These are phyloP conservation scores for Carex kokanica DNA, from an alignment of 176 grass and related monocot species.

Conservation along the genomic window DNA sequence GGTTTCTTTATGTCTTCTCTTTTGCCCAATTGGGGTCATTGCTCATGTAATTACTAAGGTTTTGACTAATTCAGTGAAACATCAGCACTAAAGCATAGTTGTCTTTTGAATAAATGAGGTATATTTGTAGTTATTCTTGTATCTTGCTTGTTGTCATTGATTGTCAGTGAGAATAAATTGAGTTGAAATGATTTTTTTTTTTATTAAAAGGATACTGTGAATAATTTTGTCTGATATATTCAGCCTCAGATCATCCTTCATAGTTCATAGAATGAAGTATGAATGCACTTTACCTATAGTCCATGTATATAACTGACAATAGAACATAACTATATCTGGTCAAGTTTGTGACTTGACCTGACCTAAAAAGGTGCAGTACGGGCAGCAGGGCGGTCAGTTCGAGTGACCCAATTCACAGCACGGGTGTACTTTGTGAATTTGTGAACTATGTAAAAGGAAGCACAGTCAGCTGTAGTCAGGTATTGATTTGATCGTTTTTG, in stretches of 20 bases:
- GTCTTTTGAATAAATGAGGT: conserved; percentile 1
- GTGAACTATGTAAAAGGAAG: not conserved
- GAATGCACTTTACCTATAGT: not conserved
- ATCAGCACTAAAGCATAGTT: conserved; percentile 17
- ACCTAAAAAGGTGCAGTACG: not conserved
- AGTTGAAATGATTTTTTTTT: not conserved
- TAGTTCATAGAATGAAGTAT: not conserved
- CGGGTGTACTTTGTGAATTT: not conserved
- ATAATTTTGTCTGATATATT: not conserved
- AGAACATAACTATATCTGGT: not conserved
- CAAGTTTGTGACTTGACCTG: not conserved
- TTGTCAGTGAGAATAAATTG: conserved; percentile 5
- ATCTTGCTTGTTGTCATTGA: conserved; percentile 16
- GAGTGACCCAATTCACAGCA: not conserved
- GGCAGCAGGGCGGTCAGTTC: not conserved
- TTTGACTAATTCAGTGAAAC: conserved; percentile 30
- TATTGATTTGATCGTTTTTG: conserved; percentile 4
- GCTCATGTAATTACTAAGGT: conserved; percentile 63
- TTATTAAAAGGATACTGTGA: not conserved
- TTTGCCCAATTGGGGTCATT: conserved; percentile 79
- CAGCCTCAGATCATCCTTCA: not conserved
- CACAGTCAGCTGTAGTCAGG: conserved; percentile 3
- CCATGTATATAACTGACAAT: not conserved
- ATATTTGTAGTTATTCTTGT: conserved; percentile 23
- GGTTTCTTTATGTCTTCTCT: conserved; percentile 76